A percentile compares a stretch with the other conserved stretches of the same genome.
phyloP scores from a whole-genome alignment of 1,139 yeast species.

The Saccharomyces pastorianus region DNA sequence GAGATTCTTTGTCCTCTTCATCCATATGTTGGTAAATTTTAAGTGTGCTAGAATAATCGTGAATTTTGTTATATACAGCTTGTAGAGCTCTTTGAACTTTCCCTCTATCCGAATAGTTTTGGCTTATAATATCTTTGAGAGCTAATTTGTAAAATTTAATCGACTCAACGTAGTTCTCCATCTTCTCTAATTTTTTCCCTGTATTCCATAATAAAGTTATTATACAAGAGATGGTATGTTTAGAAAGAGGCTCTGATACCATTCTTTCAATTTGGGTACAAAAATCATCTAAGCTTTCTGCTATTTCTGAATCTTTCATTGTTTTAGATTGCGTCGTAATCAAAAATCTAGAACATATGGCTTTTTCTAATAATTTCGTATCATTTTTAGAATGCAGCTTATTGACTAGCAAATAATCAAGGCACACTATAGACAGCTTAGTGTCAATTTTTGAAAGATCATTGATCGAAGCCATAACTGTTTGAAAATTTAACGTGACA shows the following conservation, averaged over 20 bases:
- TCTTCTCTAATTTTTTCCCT: constrained; percentile 22
- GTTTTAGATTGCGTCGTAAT: constrained; percentile 18
- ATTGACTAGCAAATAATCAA: constrained; percentile 21
- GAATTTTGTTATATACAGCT: constrained; percentile 11
- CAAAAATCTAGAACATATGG: constrained; percentile 16
- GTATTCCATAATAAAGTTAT: constrained; percentile 24
- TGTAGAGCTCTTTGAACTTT: constrained; percentile 23
- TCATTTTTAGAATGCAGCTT: constrained; percentile 15
- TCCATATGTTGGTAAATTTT: constrained; percentile 10
- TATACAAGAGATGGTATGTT: constrained; percentile 14
- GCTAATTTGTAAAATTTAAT: constrained; percentile 17
- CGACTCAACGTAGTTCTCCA: constrained; percentile 10
- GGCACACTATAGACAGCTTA: constrained; percentile 10
- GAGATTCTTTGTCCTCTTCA: constrained; percentile 10
- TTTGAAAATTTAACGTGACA: constrained; percentile 12
- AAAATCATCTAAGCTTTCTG: constrained; percentile 12
- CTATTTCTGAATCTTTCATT: constrained; percentile 13
- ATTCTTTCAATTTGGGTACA: constrained; percentile 10
- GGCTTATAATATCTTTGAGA: constrained; percentile 11
- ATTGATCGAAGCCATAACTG: constrained; percentile 16
- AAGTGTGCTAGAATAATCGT: constrained; percentile 8
- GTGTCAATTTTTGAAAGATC: constrained; percentile 15
- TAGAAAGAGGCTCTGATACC: constrained; percentile 10
- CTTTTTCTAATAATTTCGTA: constrained; percentile 13
- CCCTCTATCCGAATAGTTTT: constrained; percentile 16